Base-by-base conservation (phyloP, 352 stramenopile species). In the Elongisporangium prolatum region DNA sequence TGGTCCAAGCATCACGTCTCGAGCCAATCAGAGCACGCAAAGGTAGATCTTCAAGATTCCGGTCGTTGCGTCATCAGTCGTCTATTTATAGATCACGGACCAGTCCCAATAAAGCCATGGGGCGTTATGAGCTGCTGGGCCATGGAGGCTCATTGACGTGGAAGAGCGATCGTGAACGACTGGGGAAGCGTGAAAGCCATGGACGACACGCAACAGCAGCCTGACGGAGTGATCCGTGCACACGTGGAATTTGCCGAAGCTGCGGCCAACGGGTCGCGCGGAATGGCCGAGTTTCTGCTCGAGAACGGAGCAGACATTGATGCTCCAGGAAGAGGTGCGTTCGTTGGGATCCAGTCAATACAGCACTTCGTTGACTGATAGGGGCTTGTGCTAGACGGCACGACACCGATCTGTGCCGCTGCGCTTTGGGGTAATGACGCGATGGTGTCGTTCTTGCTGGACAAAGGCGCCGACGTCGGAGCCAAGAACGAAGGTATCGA, bases 201-300 rank as follows among this genome's bases (percentile, higher is more conserved):
- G 54, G 13, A 54, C 25, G 60, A 68, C 50, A 54, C 71, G 37
- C 71, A 82, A 44, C 64, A 79, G 54, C 56, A 44, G 1, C 61
- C 68, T 38, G 74, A 80, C 55, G 75, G 73, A 40, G 65, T 84
- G 40, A 79, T 89, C 52, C 71, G 71, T 24, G 84, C 75, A 22
- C 79, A 89, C n/a, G 66, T 84, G 38, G 72, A 87, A 51, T 71
- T 89, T 51, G 79, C 79, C 5, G 77, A 87, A 54, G 79, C 77
- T 2, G 79, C 77, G 28, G 77, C 79, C 14, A 87, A 86, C 57
- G 77, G 77, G 1, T 86, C 75, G 9, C 69, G 75, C 54, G 67
- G 75, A 18, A 87, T 88, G 79, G 79, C 84, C 17, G 76, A 89
- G 54, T 84, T 88, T 24, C 56, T 87, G 18, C 60, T 87, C 18